phyloP scores from a whole-genome alignment of 2,329 filamentous ascomycete species.

The Hypoxylon sp. region DNA sequence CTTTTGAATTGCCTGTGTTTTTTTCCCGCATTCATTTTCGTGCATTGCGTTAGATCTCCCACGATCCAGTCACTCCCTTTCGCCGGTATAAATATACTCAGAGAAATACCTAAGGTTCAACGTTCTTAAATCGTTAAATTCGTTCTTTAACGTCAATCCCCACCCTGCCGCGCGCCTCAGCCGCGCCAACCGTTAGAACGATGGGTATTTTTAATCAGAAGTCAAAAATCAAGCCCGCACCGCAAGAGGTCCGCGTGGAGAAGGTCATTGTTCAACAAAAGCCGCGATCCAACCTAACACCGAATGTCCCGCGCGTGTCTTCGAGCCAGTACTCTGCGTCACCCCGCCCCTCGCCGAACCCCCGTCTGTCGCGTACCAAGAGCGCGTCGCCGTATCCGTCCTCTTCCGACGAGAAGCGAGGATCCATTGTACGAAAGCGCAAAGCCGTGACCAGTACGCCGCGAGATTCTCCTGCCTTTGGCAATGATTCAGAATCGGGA shows the following conservation, averaged over 20 bases:
- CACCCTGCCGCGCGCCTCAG: conserved; percentile 16
- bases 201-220: conserved; percentile 63
- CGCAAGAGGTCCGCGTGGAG: conserved; percentile 67
- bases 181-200: conserved; percentile 29
- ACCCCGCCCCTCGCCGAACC: conserved; percentile 60
- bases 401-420: conserved; percentile 52
- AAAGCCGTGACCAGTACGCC: conserved; percentile 59
- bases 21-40: conserved; percentile 23
- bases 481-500: conserved; percentile 65
- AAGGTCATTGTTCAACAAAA: conserved; percentile 63
- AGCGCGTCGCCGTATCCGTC: conserved; percentile 60
- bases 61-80: conserved; percentile 7
- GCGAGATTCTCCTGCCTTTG: conserved; percentile 63
- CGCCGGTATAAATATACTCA: background rate
- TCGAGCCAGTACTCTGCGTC: conserved; percentile 51
- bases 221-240: conserved; percentile 67
- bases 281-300: conserved; percentile 48
- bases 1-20: conserved; percentile 9
- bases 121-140: conserved; percentile 1
- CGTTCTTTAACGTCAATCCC: conserved; percentile 11
- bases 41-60: conserved; percentile 26
- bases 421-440: conserved; percentile 61
- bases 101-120: conserved; percentile 3
- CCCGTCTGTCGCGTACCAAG: conserved; percentile 55
- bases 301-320: conserved; percentile 45